A percentile compares a stretch with the other conserved stretches of the same genome.
These are phyloP conservation scores for Arthrobotrys pseudoclavata DNA, from an alignment of 2,329 filamentous ascomycete genomes.

Conservation along the genomic window DNA sequence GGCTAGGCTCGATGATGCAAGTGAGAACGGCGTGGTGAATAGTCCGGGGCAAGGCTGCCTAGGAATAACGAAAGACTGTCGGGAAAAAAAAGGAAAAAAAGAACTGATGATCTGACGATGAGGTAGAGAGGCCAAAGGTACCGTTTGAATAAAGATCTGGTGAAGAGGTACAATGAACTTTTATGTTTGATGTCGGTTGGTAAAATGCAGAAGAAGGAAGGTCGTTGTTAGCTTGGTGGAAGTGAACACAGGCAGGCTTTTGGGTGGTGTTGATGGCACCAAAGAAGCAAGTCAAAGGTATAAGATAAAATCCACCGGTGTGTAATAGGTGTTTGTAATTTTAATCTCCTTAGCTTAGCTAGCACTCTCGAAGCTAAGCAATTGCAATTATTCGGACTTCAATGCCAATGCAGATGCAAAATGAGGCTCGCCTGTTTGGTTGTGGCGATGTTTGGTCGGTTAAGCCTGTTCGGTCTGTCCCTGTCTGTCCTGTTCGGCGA, in stretches of 20 bases:
- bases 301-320: conserved; percentile 13
- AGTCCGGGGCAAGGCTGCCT: conserved; percentile 46
- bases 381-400: conserved; percentile 4
- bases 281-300: conserved; percentile 54
- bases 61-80: conserved; percentile 6
- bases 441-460: conserved; percentile 19
- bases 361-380: neutral
- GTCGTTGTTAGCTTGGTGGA: conserved; percentile 5
- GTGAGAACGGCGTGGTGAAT: conserved; percentile 53
- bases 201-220: conserved; percentile 4
- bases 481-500: conserved; percentile 44
- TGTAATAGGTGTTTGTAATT: conserved; percentile 38
- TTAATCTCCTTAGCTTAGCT: conserved; percentile 3
- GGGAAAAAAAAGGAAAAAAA: conserved; percentile 27
- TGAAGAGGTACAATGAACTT: too few species aligned
- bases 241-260: conserved; percentile 1
- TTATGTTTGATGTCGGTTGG: neutral
- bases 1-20: conserved; percentile 29
- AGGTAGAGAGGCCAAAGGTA: neutral
- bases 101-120: conserved; percentile 1
- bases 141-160: too few species aligned
- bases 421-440: conserved; percentile 34
- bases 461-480: neutral
- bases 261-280: conserved; percentile 5
- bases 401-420: neutral